phyloP scores from a whole-genome alignment of 1,284 basidiomycete species.

The Athelia sp. region DNA sequence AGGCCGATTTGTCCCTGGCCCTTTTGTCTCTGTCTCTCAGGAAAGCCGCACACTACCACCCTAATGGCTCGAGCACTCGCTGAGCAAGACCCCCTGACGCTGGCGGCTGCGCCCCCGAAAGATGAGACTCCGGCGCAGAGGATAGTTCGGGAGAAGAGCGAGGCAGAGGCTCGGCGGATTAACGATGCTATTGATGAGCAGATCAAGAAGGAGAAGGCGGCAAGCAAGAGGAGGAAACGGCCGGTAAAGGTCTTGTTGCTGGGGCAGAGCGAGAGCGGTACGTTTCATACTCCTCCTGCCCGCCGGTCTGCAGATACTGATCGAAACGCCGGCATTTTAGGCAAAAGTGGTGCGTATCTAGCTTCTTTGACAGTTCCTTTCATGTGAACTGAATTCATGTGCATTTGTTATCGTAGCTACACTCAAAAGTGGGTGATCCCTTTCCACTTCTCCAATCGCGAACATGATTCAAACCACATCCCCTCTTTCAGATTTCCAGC shows the following conservation, averaged over 20 bases:
- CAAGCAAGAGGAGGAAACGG: conserved; percentile 46
- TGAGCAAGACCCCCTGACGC: conserved; percentile 60
- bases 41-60: background rate
- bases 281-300: background rate
- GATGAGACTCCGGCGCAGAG: conserved; percentile 65
- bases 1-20: background rate
- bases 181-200: conserved; percentile 76
- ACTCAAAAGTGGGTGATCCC: conserved; percentile 29
- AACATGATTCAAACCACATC: background rate
- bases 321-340: background rate
- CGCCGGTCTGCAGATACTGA: background rate
- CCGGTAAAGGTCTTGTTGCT: conserved; percentile 73
- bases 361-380: no score
- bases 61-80: conserved; percentile 17
- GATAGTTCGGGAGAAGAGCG: conserved; percentile 53
- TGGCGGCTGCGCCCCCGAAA: conserved; percentile 58
- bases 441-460: conserved; percentile 1
- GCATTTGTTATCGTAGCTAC: conserved; percentile 31
- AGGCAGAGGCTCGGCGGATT: conserved; percentile 64
- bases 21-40: background rate
- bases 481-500: conserved; percentile 54
- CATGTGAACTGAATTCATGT: background rate
- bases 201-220: conserved; percentile 57
- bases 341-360: no score
- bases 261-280: conserved; percentile 77